A percentile compares a stretch with the other conserved stretches of the same genome.
Evolutionary conservation across 345 rosid species (phyloP).

Genomic region (Citrus cavaleriei): DNA sequence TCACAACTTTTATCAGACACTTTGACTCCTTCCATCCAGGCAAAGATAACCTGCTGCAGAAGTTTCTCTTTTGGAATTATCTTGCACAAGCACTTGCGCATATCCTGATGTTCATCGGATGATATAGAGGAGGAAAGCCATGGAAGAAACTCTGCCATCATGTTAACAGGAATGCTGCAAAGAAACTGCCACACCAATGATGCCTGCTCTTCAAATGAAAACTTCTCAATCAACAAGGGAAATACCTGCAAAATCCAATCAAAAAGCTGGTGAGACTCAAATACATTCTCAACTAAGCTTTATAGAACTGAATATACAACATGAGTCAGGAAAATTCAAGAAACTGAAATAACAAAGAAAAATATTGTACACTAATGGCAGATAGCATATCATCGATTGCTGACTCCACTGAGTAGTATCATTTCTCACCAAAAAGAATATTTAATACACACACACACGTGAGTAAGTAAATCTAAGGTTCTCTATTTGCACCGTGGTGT

Average conservation of each 20-base stretch:
- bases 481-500: background rate
- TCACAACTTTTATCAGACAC: conserved; percentile 23
- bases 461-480: background rate
- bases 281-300: background rate
- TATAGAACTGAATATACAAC: conserved; percentile 3
- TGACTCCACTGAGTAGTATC: background rate
- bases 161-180: conserved; percentile 82
- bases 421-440: background rate
- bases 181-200: conserved; percentile 83
- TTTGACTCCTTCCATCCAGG: conserved; percentile 52
- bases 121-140: conserved; percentile 78
- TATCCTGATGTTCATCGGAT: conserved; percentile 57
- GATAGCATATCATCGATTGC: conserved; percentile 1
- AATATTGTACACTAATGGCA: background rate
- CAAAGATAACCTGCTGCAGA: conserved; percentile 54
- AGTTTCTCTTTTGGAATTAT: conserved; percentile 66
- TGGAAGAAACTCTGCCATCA: conserved; percentile 73
- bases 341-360: background rate
- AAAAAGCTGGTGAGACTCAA: conserved; percentile 13
- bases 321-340: background rate
- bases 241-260: conserved; percentile 47
- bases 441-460: background rate
- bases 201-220: conserved; percentile 71
- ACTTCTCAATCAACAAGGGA: conserved; percentile 74
- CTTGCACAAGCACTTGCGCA: conserved; percentile 58